Evolutionary conservation across 352 stramenopile genomes (phyloP).

Genomic region (Phytophthora hybrid): DNA sequence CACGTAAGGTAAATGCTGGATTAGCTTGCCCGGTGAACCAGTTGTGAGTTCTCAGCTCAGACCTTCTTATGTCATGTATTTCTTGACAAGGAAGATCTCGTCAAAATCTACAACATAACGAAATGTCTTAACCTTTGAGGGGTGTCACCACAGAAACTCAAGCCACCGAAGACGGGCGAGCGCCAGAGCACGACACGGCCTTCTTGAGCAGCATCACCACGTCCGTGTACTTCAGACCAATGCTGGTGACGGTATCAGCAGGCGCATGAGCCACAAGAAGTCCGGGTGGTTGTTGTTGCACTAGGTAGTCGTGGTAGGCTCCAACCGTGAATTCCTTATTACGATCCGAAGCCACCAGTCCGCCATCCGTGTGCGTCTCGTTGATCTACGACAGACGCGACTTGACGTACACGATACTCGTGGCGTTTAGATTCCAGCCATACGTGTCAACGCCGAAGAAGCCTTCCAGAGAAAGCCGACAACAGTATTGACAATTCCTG

Average conservation of each 20-base stretch:
- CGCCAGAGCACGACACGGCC: conserved; percentile 7
- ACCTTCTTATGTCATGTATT: too few relatives aligned
- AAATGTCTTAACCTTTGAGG: too few relatives aligned
- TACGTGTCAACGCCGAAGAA: conserved; percentile 41
- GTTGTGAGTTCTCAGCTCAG: too few relatives aligned
- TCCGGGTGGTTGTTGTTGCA: conserved; percentile 38
- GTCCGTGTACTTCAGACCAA: conserved; percentile 36
- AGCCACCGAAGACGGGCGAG: neutral
- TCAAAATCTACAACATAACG: too few relatives aligned
- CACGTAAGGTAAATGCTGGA: too few relatives aligned
- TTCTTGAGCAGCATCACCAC: conserved; percentile 25
- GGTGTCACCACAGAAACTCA: too few relatives aligned
- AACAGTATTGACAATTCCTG: too few relatives aligned
- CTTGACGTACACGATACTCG: conserved; percentile 41
- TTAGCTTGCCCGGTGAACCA: too few relatives aligned
- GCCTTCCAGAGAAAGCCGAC: too few relatives aligned
- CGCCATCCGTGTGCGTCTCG: conserved; percentile 29
- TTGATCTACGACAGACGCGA: conserved; percentile 44
- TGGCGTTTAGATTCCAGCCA: conserved; percentile 38
- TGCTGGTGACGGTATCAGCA: conserved; percentile 24
- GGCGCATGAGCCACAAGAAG: conserved; percentile 34
- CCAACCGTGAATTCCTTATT: conserved; percentile 15
- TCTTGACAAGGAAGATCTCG: too few relatives aligned
- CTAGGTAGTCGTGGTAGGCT: conserved; percentile 36
- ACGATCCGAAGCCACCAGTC: conserved; percentile 23